Evolutionary conservation across 106 monocot genomes (phyloP).

Genomic region (Phalaenopsis equestris): DNA sequence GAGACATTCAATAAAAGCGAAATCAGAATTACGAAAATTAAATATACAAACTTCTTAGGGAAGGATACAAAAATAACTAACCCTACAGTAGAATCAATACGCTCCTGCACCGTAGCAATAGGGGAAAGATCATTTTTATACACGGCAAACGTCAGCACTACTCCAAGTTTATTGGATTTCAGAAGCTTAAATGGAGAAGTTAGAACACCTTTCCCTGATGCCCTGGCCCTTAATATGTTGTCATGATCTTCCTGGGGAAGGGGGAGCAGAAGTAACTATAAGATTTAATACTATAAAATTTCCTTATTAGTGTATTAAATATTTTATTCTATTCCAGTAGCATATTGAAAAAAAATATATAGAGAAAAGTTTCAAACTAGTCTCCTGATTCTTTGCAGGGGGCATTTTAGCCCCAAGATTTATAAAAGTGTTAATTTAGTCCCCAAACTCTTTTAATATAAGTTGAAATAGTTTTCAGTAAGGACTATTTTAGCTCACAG

Average conservation of each 20-base stretch:
- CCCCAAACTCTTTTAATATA: too few relatives aligned
- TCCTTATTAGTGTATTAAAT: background rate
- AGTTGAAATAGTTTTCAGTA: too few relatives aligned
- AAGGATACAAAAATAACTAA: slow-evolving; percentile 8
- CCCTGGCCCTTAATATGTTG: slow-evolving; percentile 70
- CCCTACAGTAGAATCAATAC: slow-evolving; percentile 61
- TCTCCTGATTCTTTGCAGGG: too few relatives aligned
- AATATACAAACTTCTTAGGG: background rate
- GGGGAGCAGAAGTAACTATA: background rate
- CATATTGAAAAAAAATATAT: background rate
- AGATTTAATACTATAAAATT: background rate
- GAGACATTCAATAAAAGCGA: slow-evolving; percentile 8
- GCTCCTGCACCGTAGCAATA: slow-evolving; percentile 45
- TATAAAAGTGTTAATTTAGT: too few relatives aligned
- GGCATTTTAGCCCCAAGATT: too few relatives aligned
- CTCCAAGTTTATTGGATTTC: slow-evolving; percentile 76
- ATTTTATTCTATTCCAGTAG: background rate
- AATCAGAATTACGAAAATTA: background rate
- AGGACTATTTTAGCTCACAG: too few relatives aligned
- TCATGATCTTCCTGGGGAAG: slow-evolving; percentile 62
- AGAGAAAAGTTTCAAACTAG: too few relatives aligned
- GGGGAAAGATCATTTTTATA: slow-evolving; percentile 60
- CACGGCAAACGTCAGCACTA: slow-evolving; percentile 78
- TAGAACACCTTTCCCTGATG: slow-evolving; percentile 73
- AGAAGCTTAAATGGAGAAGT: slow-evolving; percentile 82